phyloP scores from a whole-genome alignment of 805 yeast genomes.

The Suhomyces tanzawaensis region DNA sequence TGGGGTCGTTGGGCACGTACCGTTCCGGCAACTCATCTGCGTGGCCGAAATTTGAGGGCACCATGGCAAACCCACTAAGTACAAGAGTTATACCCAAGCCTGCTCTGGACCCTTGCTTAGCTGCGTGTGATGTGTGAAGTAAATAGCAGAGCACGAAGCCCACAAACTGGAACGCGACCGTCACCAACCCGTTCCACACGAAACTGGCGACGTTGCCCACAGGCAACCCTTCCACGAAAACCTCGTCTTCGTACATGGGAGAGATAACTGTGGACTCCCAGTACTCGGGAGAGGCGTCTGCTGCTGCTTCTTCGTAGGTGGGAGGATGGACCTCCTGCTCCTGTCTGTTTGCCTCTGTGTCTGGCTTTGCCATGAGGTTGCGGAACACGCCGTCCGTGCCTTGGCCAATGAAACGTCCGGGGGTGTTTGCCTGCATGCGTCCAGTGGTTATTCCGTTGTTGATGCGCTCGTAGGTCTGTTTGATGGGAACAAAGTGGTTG shows the following conservation, averaged over 20 bases:
- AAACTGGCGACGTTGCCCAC: slow-evolving; percentile 90
- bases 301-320: slow-evolving; percentile 90
- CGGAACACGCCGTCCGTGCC: slow-evolving; percentile 89
- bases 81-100: slow-evolving; percentile 87
- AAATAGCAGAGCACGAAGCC: slow-evolving; percentile 90
- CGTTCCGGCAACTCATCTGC: slow-evolving; percentile 32
- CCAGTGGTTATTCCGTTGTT: slow-evolving; percentile 42
- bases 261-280: slow-evolving; percentile 89
- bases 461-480: slow-evolving; percentile 42
- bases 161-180: slow-evolving; percentile 88
- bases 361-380: slow-evolving; percentile 89
- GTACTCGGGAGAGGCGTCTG: slow-evolving; percentile 92
- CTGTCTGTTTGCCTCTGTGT: slow-evolving; percentile 34
- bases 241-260: slow-evolving; percentile 81
- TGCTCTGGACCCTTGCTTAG: slow-evolving; percentile 89
- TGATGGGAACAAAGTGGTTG: slow-evolving; percentile 35
- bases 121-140: slow-evolving; percentile 94
- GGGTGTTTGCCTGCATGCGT: slow-evolving; percentile 40
- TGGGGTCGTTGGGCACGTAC: slow-evolving; percentile 35
- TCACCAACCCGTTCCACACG: slow-evolving; percentile 84
- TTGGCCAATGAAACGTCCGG: slow-evolving; percentile 46
- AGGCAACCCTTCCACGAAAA: slow-evolving; percentile 91
- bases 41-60: slow-evolving; percentile 41
- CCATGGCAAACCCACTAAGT: slow-evolving; percentile 50
- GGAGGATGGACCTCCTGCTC: slow-evolving; percentile 65